Base-by-base conservation (phyloP, 2,329 filamentous ascomycete genomes). In the Claviceps capensis region DNA sequence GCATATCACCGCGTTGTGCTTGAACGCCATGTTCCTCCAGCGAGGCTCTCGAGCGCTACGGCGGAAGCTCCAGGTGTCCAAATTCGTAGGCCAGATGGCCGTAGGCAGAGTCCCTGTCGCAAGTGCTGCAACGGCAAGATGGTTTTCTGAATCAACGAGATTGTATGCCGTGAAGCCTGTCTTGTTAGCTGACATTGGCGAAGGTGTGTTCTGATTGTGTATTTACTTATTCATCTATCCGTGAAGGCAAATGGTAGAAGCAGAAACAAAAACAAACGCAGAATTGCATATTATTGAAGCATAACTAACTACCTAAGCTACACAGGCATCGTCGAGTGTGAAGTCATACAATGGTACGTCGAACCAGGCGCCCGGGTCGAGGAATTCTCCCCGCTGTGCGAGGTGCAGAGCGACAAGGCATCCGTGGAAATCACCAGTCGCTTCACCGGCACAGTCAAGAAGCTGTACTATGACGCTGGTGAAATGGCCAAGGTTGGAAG, bases 281-380 rank as follows among this genome's bases (percentile, higher is more conserved):
- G 30, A 11, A 11, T 11, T 34, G 30, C 30, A 34, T 9, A 34
- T 34, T 34, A 34, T 34, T 11, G 9, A 34, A 34, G 30, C 11
- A 34, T 34, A 34, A 34, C 30, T 30, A 30, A 2, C 26, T 34
- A 34, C 23, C 23, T 26, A 23, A 19, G 26, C 26, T 30, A 30
- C 30, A 41, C 60, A 93, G 93, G 93, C 52, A 98, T 97, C 63
- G 90, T 93, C 65, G 93, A 98, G 72, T 95, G 93, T 64, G 93
- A 98, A 69, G 88, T 98, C 63, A 97, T 97, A 62, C 93, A 98
- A 73, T 98, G 93, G 93, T 98, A 97, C 67, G 91, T 98, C 58
- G 86, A 96, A 70, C 89, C 94, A 48, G 91, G 90, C 53, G 93
- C 93, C 38, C 83, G 86, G 53, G 90, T 98, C 61, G 90, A 98